Base-by-base conservation (phyloP, 1,284 basidiomycete genomes). In the Puccinia polysora region DNA sequence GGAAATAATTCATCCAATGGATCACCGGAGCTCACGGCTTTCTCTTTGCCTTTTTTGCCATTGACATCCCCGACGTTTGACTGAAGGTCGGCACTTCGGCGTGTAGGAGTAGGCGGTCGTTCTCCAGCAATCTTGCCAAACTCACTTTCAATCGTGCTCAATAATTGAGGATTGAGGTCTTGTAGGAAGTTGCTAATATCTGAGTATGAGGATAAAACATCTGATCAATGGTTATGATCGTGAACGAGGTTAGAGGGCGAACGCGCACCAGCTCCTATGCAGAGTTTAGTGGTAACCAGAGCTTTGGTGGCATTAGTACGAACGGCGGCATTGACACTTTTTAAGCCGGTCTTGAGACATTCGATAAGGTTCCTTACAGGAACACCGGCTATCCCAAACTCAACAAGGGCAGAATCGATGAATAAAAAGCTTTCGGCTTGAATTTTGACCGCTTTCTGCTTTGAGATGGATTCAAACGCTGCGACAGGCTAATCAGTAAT, bases 361-460 rank as follows among this genome's bases (percentile, higher is more conserved):
- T 95, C 90, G 73, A 99, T 93, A 40, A 98, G 82, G 73, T 84
- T 86, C 65, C 90, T 86, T 55, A 98, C 83, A 1, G 90, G 87
- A 18, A 99, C 80, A 8, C 94, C 95, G 18, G 85, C 84, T 68
- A 92, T 89, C 34, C 96, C 96, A 79, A 99, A 99, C 72, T 97
- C 96, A n/a, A 84, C 84, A 32, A 99, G 81, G 12, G 89, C 87
- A 70, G 87, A 85, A 74, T 95, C 92, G 73, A 97, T 86, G 92
- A 95, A 98, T 23, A 84, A 81, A 56, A 97, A 80, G 0, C 93
- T 88, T 79, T 99, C 96, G 0, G 94, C 93, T 45, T 97, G 85
- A 32, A 94, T 91, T 81, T 98, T 99, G 0, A 95, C 95, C 0
- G 96, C 96, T 80, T 98, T 98, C 79, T 92, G 91, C 80, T 93